Evolutionary conservation across 2,329 filamentous ascomycete genomes (phyloP), one percentile per base, ranked within the genome.

Genomic region (Macrophomina pseudophaseolina): DNA sequence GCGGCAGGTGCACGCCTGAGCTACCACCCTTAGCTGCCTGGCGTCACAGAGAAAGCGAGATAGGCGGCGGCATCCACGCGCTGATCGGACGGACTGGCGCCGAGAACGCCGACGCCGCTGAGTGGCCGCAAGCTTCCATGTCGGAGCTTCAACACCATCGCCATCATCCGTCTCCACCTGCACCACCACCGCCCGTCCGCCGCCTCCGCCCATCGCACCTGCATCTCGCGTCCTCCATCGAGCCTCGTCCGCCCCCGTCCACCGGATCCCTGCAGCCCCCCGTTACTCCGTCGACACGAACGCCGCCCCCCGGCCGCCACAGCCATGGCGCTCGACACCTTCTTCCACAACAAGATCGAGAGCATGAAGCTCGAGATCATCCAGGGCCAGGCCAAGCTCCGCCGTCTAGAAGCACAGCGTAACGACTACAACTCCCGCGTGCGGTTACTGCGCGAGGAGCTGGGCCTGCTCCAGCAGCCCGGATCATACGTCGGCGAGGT

Each of bases 301-400:
- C 48, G 5, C 52, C 64, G 23, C 9, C 48, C 49, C 60, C 48
- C 65, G 33, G 53, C 73, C 72, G 71, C 76, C 76, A 75, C 80
- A 87, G 90, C 78, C 80, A 99, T 99, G 95, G 94, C 94, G 88
- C 92, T 99, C 83, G 95, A 98, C 82, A 97, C 91, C 82, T 99
- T 97, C 85, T 99, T 97, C 82, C 92, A 95, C 84, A 98, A 98
- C 87, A 99, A 99, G 87, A 98, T 98, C 83, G 95, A 99, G 92
- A 90, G 91, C 80, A 97, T 98, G 92, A 98, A 98, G 91, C 93
- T 99, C 80, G 94, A 99, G 88, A 99, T 99, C 80, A 94, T 99
- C 80, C 94, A 98, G 83, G 94, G 95, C 66, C 95, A 99, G 84
- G 94, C 95, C 66, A 93, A 97, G 67, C 86, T 99, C 70, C 91